Evolutionary conservation across 2,329 filamentous ascomycete species (phyloP).

Genomic region (Teratosphaeria gauchensis): DNA sequence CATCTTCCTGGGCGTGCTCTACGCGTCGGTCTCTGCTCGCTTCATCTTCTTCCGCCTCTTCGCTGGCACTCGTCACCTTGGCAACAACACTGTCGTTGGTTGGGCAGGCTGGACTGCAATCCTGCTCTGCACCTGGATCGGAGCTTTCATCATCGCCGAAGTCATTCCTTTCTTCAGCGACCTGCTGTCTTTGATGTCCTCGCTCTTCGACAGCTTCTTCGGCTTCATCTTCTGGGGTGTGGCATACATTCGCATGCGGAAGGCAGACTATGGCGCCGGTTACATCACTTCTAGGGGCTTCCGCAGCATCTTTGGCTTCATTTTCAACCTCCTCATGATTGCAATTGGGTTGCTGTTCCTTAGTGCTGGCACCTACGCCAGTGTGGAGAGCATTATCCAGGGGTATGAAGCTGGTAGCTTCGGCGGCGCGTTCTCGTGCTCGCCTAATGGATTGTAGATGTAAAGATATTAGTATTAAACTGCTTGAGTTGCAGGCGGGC

Average conservation of each 20-base stretch:
- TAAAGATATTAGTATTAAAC: not conserved
- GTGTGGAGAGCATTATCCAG: conserved; percentile 63
- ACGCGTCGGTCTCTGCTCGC: conserved; percentile 79
- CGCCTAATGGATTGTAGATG: conserved; percentile 46
- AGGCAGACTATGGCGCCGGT: conserved; percentile 49
- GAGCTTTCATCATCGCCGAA: conserved; percentile 86
- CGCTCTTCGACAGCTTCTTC: conserved; percentile 85
- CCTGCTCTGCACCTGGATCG: conserved; percentile 64
- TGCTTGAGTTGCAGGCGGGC: not conserved
- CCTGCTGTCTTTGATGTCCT: conserved; percentile 64
- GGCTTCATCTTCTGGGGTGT: conserved; percentile 94
- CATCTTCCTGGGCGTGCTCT: conserved; percentile 83
- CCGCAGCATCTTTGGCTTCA: conserved; percentile 44
- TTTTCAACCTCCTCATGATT: conserved; percentile 65
- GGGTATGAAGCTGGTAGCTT: conserved; percentile 58
- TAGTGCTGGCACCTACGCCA: conserved; percentile 67
- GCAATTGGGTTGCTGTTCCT: conserved; percentile 71
- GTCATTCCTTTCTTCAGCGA: conserved; percentile 90
- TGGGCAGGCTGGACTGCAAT: conserved; percentile 74
- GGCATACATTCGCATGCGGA: conserved; percentile 68
- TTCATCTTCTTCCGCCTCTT: conserved; percentile 91
- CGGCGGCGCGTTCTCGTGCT: conserved; percentile 65
- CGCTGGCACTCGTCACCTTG: conserved; percentile 67
- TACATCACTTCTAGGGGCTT: conserved; percentile 46
- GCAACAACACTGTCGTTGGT: conserved; percentile 67